A percentile compares a stretch with the other conserved stretches of the same genome.
Evolutionary conservation across 768 basidiomycete genomes (phyloP).

Genomic region (Pseudohyphozyma bogoriensis): DNA sequence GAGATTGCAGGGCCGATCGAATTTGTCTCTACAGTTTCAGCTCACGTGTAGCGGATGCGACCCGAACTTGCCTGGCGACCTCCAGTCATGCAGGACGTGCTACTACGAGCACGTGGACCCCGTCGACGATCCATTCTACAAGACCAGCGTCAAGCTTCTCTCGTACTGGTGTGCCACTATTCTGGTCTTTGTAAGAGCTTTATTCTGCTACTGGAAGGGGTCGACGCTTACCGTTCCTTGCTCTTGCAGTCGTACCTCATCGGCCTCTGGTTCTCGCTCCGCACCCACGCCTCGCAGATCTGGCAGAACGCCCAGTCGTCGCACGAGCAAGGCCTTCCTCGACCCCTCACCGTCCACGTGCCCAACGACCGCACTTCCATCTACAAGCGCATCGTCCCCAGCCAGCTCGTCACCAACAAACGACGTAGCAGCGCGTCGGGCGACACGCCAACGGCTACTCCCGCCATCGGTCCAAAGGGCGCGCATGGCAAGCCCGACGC

Average conservation of each 20-base stretch:
- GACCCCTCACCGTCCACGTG: neutral
- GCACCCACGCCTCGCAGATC: slow-evolving; percentile 94
- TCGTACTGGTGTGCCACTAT: slow-evolving; percentile 94
- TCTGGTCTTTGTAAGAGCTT: slow-evolving; percentile 63
- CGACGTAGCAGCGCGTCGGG: slow-evolving; percentile 24
- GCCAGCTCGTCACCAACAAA: slow-evolving; percentile 51
- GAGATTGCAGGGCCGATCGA: no score
- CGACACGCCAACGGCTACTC: neutral
- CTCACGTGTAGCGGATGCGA: slow-evolving; percentile 76
- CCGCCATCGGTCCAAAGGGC: neutral
- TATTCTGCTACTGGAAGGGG: neutral
- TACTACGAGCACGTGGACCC: slow-evolving; percentile 93
- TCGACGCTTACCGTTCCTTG: no score
- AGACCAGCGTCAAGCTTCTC: slow-evolving; percentile 82
- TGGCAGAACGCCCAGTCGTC: slow-evolving; percentile 65
- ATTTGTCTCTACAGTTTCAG: slow-evolving; percentile 54
- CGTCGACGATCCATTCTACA: slow-evolving; percentile 88
- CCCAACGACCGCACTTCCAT: slow-evolving; percentile 11
- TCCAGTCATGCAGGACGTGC: slow-evolving; percentile 68
- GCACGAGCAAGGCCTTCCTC: slow-evolving; percentile 13
- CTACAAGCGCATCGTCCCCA: slow-evolving; percentile 35
- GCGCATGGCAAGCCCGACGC: neutral
- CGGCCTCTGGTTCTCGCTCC: slow-evolving; percentile 95
- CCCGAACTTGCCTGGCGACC: slow-evolving; percentile 22
- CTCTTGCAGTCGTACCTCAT: slow-evolving; percentile 75